A percentile compares a stretch with the other conserved stretches of the same genome.
Conservation (phyloP, 805 yeast species). For the Saturnispora serradocipensis region DNA sequence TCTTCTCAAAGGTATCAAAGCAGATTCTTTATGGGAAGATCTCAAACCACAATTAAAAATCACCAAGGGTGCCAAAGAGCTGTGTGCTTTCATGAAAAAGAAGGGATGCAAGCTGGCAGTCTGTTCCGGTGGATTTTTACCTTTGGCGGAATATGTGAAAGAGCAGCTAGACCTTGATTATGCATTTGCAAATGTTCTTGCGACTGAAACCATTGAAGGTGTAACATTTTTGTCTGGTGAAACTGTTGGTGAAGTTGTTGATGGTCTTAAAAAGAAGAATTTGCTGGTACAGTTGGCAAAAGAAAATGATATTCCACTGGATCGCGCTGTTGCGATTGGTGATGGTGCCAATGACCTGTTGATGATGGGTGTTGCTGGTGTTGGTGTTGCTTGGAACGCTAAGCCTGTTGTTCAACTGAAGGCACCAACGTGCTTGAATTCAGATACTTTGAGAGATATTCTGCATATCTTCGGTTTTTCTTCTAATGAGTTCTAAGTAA, state of each 20-base stretch:
- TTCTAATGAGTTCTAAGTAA: slow-evolving; percentile 40
- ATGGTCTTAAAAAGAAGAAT: slow-evolving; percentile 75
- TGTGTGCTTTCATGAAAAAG: slow-evolving; percentile 51
- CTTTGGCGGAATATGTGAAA: slow-evolving; percentile 72
- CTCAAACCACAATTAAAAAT: slow-evolving; percentile 58
- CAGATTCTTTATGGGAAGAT: slow-evolving; percentile 66
- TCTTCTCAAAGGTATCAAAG: slow-evolving; percentile 74
- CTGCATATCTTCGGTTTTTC: slow-evolving; percentile 72
- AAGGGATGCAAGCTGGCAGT: slow-evolving; percentile 72
- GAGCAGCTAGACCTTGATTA: slow-evolving; percentile 64
- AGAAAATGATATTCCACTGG: slow-evolving; percentile 42
- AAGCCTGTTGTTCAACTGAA: slow-evolving; percentile 80
- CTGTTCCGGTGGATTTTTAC: slow-evolving; percentile 90
- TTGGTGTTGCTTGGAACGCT: slow-evolving; percentile 96
- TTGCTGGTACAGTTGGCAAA: slow-evolving; percentile 54
- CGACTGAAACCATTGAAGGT: slow-evolving; percentile 32
- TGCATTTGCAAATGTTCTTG: slow-evolving; percentile 74
- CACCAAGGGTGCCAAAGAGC: slow-evolving; percentile 80
- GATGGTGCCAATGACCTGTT: slow-evolving; percentile 95
- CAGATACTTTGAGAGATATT: slow-evolving; percentile 62
- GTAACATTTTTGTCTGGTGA: slow-evolving; percentile 56
- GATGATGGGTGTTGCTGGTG: slow-evolving; percentile 90
- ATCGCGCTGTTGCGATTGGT: slow-evolving; percentile 72
- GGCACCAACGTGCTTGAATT: slow-evolving; percentile 79
- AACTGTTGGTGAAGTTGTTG: slow-evolving; percentile 74